phyloP scores from a whole-genome alignment of 768 basidiomycete species.

The Lentinula sp. region DNA sequence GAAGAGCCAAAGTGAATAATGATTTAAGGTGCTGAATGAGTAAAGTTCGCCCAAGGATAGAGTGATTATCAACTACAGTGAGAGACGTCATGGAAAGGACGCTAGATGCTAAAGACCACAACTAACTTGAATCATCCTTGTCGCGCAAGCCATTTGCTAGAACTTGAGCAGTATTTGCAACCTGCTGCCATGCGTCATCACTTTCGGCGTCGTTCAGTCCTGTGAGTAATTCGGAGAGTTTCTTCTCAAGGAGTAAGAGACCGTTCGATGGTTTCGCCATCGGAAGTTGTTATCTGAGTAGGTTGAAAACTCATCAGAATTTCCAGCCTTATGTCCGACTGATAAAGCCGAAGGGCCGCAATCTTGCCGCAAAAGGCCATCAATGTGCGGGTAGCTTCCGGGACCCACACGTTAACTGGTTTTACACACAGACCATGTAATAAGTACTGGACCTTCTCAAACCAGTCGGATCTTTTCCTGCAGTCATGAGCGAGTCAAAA shows the following conservation, averaged over 20 bases:
- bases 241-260: conserved; percentile 19
- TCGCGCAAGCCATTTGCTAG: conserved; percentile 60
- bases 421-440: not conserved
- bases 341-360: not conserved
- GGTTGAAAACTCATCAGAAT: not conserved
- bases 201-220: conserved; percentile 22
- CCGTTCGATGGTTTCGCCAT: not conserved
- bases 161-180: conserved; percentile 45
- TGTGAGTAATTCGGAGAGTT: conserved; percentile 27
- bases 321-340: not conserved
- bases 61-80: conserved; percentile 61
- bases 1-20: conserved; percentile 50
- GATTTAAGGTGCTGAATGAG: conserved; percentile 62
- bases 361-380: not conserved
- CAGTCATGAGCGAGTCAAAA: not conserved
- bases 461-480: not conserved
- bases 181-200: conserved; percentile 39
- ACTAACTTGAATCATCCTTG: conserved; percentile 45
- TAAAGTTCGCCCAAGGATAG: conserved; percentile 55
- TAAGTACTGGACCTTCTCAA: not conserved
- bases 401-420: not conserved
- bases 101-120: not conserved
- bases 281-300: not conserved
- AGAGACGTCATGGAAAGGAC: conserved; percentile 11
- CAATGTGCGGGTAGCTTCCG: not conserved